Evolutionary conservation across 768 basidiomycete genomes (phyloP), one percentile per base, ranked within the genome.

Genomic region (Termitomyces sp.): DNA sequence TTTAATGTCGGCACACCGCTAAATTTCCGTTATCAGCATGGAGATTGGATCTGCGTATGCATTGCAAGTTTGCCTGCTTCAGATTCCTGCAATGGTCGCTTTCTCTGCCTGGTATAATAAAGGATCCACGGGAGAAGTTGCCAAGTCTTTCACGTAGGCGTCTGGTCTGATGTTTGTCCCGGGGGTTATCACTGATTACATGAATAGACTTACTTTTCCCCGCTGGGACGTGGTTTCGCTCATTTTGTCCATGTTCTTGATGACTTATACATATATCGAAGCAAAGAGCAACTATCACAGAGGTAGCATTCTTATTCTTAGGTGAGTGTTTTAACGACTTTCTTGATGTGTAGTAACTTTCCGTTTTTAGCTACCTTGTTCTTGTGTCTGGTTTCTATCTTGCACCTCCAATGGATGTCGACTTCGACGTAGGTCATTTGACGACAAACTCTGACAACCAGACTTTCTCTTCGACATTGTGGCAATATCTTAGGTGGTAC

Each of bases 11-110:
- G n/a, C 11, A 12, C 30, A 50, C 19, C 28, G 55, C 28, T 56
- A 21, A 47, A n/a, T 23, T 23, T 10, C 41, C 10, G 1, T 26
- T 38, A 57, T 31, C 61, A 98, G 95, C 70, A 98, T 98, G 94
- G 97, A 98, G 73, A 98, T 99, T 64, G 97, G 97, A 14, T 98
- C 97, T 1, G 97, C 97, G 4, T 99, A 99, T 71, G 97, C 97
- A 5, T 79, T 99, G 3, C 97, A 99, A 71, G 97, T 99, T 15
- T 99, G 97, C 70, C 78, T 99, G 53, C 79, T 99, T 14, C 97
- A 99, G 71, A 94, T 98, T 33, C 97, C 97, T 2, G 93, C 94
- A 2, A 98, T 99, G 96, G 94, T 99, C 14, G 96, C 94, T 0
- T 98, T 99, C 72, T 94, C 93, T 19, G 96, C 95, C 5, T 94